Conservation (phyloP, 163 green algal genomes). For the Volvox carteri region DNA sequence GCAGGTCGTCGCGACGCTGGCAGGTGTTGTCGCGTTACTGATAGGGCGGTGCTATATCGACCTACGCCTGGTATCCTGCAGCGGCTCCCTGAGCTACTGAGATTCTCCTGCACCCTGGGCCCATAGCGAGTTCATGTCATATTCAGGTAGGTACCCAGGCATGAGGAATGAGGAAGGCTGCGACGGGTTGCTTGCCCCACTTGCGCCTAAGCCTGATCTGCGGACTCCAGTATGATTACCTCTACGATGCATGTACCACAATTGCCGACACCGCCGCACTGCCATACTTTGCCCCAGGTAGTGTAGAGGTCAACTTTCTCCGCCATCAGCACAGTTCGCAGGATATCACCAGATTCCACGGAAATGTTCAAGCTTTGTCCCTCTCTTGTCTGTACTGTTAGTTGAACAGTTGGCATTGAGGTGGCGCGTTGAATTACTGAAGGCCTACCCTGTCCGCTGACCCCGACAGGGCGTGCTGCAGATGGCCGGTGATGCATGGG, state of each 20-base stretch:
- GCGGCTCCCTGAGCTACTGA: too few relatives aligned
- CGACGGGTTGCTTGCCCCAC: too few relatives aligned
- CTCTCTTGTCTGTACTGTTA: conserved; percentile 27
- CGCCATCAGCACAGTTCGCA: conserved; percentile 37
- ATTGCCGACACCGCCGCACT: conserved; percentile 40
- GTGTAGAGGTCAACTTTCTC: conserved; percentile 55
- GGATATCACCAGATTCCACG: conserved; percentile 10
- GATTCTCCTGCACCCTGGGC: too few relatives aligned
- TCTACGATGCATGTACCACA: conserved; percentile 57
- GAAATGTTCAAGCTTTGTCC: neutral
- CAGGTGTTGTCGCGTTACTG: too few relatives aligned
- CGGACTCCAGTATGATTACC: conserved; percentile 7
- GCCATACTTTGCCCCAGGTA: conserved; percentile 53
- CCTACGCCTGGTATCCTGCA: too few relatives aligned
- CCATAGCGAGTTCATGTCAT: too few relatives aligned
- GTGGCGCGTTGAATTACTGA: neutral
- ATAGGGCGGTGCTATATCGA: too few relatives aligned
- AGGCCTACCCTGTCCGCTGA: neutral
- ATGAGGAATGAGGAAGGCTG: too few relatives aligned
- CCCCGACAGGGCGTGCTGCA: neutral
- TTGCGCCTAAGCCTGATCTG: too few relatives aligned
- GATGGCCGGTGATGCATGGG: neutral
- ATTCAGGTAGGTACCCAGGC: too few relatives aligned
- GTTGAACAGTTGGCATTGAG: conserved; percentile 4
- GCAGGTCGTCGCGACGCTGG: too few relatives aligned